A percentile compares a stretch with the other conserved stretches of the same genome.
These are phyloP conservation scores for Colletotrichum noveboracense DNA, from an alignment of 2,329 filamentous ascomycete species.

Conservation along the genomic window DNA sequence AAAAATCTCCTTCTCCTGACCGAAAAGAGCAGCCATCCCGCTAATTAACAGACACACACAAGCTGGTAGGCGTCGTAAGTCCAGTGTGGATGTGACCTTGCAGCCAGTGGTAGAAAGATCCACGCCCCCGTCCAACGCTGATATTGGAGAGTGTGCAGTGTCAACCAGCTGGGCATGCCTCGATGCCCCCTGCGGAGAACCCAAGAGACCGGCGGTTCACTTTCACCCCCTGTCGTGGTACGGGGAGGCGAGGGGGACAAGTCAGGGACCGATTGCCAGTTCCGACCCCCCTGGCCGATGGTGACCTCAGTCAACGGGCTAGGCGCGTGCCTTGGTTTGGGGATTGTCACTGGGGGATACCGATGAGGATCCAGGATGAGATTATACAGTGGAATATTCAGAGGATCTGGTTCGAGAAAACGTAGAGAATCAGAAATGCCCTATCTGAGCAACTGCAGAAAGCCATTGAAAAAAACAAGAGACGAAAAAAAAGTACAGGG, in stretches of 20 bases:
- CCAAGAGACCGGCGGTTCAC: not conserved
- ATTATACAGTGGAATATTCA: not conserved
- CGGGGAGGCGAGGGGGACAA: not conserved
- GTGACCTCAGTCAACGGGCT: constrained; percentile 1
- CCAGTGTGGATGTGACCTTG: not conserved
- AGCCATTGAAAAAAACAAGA: not conserved
- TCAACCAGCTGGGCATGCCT: not conserved
- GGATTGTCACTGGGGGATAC: not conserved
- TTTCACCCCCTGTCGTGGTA: not conserved
- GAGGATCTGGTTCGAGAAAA: not conserved
- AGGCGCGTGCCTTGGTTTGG: not conserved
- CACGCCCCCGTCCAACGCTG: not conserved
- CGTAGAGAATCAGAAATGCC: not conserved
- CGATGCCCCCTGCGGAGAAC: not conserved
- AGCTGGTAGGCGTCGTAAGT: not conserved
- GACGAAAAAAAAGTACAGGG: not conserved
- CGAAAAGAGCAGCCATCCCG: not conserved
- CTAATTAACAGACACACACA: not conserved
- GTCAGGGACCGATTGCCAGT: constrained; percentile 1
- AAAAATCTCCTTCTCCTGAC: not conserved
- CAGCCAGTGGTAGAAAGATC: not conserved
- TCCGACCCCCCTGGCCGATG: not conserved
- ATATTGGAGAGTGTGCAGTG: not conserved
- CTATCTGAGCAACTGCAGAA: not conserved
- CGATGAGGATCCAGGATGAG: not conserved